A percentile compares a stretch with the other conserved stretches of the same genome.
Conservation (phyloP, 163 green algal species). For the Chlorella variabilis region DNA sequence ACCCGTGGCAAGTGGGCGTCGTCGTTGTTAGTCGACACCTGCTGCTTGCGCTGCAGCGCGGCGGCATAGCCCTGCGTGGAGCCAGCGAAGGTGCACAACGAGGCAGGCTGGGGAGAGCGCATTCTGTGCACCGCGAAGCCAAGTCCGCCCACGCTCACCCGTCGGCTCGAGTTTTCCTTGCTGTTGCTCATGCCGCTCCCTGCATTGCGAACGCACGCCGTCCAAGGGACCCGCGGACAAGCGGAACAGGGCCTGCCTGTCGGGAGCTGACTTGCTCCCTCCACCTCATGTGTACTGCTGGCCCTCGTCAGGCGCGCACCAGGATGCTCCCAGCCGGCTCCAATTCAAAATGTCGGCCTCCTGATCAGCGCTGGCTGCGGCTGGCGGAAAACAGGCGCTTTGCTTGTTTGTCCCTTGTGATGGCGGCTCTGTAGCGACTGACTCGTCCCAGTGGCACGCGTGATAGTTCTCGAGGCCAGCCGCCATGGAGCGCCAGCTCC, state of each 20-base stretch:
- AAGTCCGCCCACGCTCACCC: not conserved
- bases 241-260: not conserved
- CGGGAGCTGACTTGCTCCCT: not conserved
- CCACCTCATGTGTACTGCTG: too few relatives aligned
- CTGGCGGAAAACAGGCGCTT: too few relatives aligned
- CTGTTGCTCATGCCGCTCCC: not conserved
- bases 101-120: not conserved
- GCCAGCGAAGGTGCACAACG: not conserved
- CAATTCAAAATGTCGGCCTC: too few relatives aligned
- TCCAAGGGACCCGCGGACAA: not conserved
- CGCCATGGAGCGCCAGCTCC: not conserved
- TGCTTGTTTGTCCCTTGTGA: too few relatives aligned
- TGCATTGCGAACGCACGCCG: not conserved
- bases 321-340: too few relatives aligned
- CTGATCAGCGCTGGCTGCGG: too few relatives aligned
- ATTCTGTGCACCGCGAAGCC: too few relatives aligned
- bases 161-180: not conserved
- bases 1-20: not conserved
- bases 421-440: too few relatives aligned
- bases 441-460: too few relatives aligned
- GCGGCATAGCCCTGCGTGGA: not conserved
- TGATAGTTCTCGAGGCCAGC: too few relatives aligned
- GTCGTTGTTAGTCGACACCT: not conserved
- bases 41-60: conserved; percentile 29
- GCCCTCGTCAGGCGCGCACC: too few relatives aligned